Percentiles rank a stretch among this genome's conserved stretches.
phyloP scores from a whole-genome alignment of 441 rosid genomes.

The Gossypium schwendimanii region DNA sequence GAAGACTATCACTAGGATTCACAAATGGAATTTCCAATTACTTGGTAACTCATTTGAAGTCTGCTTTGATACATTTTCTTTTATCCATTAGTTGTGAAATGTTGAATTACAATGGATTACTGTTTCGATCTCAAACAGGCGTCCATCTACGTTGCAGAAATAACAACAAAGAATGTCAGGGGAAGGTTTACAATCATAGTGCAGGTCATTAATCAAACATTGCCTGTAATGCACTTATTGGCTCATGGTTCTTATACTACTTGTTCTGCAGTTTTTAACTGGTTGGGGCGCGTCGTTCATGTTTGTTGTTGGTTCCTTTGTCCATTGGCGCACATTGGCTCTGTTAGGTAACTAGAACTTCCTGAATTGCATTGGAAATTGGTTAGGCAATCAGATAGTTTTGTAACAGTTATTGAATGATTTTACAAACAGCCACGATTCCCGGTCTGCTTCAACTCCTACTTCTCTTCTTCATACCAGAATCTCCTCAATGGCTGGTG shows the following conservation, averaged over 20 bases:
- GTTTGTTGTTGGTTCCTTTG: constrained; percentile 40
- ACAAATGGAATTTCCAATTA: constrained; percentile 21
- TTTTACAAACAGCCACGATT: constrained; percentile 11
- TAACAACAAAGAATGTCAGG: constrained; percentile 28
- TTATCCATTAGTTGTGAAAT: neutral
- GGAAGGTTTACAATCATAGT: constrained; percentile 21
- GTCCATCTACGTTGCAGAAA: constrained; percentile 33
- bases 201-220: constrained; percentile 9
- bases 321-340: constrained; percentile 36
- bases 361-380: neutral
- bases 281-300: constrained; percentile 19
- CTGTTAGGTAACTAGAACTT: constrained; percentile 41
- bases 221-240: neutral
- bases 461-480: constrained; percentile 65
- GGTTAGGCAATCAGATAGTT: constrained; percentile 14
- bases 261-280: neutral
- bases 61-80: neutral
- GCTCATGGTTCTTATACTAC: neutral
- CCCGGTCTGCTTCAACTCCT: constrained; percentile 57
- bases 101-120: neutral
- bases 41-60: constrained; percentile 9
- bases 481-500: constrained; percentile 94
- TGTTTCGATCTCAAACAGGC: constrained; percentile 11
- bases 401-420: constrained; percentile 23
- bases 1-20: constrained; percentile 24